A percentile compares a stretch with the other conserved stretches of the same genome.
phyloP scores from a whole-genome alignment of 2,329 filamentous ascomycete species.

The Neonectria punicea region DNA sequence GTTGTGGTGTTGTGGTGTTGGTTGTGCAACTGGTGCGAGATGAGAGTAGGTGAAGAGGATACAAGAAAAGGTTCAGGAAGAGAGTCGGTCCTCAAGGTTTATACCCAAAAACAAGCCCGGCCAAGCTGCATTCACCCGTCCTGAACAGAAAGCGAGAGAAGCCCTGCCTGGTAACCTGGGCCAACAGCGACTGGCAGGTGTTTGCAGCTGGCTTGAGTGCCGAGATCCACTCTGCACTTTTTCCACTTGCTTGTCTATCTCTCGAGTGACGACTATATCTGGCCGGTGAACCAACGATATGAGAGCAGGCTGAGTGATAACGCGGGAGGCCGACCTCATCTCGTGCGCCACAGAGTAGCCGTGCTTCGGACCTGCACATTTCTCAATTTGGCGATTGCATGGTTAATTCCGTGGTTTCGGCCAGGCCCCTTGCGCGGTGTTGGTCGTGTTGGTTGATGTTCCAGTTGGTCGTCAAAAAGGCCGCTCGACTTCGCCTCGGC shows the following conservation, averaged over 20 bases:
- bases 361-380: neutral
- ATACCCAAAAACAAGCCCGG: neutral
- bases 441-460: neutral
- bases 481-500: slow-evolving; percentile 3
- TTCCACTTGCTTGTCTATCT: neutral
- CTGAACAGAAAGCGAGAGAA: slow-evolving; percentile 7
- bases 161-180: neutral
- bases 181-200: neutral
- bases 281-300: neutral
- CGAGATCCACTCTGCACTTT: neutral
- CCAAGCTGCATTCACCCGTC: neutral
- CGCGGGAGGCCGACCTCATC: slow-evolving; percentile 13
- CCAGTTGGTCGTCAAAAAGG: neutral
- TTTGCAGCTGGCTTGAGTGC: neutral
- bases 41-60: slow-evolving; percentile 1
- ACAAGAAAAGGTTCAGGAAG: neutral
- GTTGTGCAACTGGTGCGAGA: neutral
- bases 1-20: neutral
- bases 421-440: neutral
- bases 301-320: slow-evolving; percentile 1
- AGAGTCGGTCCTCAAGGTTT: neutral
- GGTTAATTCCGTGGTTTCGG: too few species aligned
- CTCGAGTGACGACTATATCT: neutral
- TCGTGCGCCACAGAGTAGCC: neutral
- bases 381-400: neutral